These are phyloP conservation scores for Macrotyloma uniflorum DNA, from an alignment of 306 rosid species.

Conservation along the genomic window DNA sequence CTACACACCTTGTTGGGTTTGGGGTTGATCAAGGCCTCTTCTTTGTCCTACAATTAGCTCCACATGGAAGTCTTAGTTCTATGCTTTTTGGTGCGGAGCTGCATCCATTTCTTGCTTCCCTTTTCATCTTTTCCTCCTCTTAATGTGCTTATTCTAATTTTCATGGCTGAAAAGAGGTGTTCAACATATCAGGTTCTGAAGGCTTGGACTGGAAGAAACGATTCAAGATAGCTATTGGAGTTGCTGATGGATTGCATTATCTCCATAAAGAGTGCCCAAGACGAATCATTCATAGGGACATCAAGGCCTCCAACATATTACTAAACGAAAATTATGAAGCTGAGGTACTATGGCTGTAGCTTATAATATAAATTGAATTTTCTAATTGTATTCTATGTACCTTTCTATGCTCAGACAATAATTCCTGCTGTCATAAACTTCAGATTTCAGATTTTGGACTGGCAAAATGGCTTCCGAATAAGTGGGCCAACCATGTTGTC, in stretches of 20 bases:
- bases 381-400: neutral
- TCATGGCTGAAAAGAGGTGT: conserved; percentile 37
- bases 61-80: conserved; percentile 85
- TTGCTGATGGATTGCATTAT: conserved; percentile 81
- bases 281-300: conserved; percentile 91
- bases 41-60: conserved; percentile 79
- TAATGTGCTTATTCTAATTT: neutral
- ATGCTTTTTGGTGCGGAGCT: conserved; percentile 73
- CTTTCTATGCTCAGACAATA: neutral
- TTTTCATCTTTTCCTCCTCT: neutral
- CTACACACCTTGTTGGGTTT: conserved; percentile 78
- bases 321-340: conserved; percentile 71
- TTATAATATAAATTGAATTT: neutral
- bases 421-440: neutral
- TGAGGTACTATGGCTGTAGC: conserved; percentile 54
- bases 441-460: conserved; percentile 98
- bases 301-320: conserved; percentile 91
- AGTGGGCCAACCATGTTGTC: conserved; percentile 91
- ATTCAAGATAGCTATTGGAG: conserved; percentile 80
- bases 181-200: conserved; percentile 59
- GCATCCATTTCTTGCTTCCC: conserved; percentile 28
- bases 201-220: conserved; percentile 74
- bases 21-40: conserved; percentile 76
- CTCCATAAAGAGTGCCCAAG: conserved; percentile 87
- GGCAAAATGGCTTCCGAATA: conserved; percentile 96